Conservation (phyloP, 352 stramenopile species). For the Pythium volutum region DNA sequence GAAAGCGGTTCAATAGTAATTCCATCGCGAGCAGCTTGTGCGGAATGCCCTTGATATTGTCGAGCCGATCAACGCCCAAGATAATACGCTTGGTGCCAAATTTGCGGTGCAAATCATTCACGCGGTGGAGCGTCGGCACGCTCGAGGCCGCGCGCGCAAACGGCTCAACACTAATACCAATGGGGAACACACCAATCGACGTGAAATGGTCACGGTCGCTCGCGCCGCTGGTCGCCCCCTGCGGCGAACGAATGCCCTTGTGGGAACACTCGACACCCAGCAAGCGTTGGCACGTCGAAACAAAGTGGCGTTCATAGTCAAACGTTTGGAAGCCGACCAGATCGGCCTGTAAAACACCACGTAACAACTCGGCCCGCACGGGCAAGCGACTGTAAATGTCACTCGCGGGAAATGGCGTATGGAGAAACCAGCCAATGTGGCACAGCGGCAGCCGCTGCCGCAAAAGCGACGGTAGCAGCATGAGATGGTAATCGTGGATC, state of each 20-base stretch:
- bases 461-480: conserved; percentile 84
- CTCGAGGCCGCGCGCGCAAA: conserved; percentile 68
- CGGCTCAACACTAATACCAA: conserved; percentile 82
- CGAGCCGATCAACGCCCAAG: conserved; percentile 78
- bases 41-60: conserved; percentile 89
- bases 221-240: conserved; percentile 15
- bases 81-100: conserved; percentile 84
- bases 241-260: conserved; percentile 69
- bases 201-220: conserved; percentile 78
- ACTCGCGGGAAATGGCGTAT: conserved; percentile 85
- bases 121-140: conserved; percentile 49
- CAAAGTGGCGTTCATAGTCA: conserved; percentile 87
- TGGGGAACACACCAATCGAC: conserved; percentile 85
- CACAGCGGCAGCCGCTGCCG: conserved; percentile 67
- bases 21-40: conserved; percentile 89
- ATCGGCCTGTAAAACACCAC: conserved; percentile 79
- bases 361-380: conserved; percentile 70
- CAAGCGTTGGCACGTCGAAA: conserved; percentile 79
- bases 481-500: conserved; percentile 91
- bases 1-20: conserved; percentile 75
- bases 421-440: conserved; percentile 87
- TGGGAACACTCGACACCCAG: conserved; percentile 67
- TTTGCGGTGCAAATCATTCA: conserved; percentile 72
- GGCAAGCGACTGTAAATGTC: conserved; percentile 86
- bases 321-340: conserved; percentile 89